Conservation (phyloP, 2,329 filamentous ascomycete genomes). For the Trichoderma simmonsii region DNA sequence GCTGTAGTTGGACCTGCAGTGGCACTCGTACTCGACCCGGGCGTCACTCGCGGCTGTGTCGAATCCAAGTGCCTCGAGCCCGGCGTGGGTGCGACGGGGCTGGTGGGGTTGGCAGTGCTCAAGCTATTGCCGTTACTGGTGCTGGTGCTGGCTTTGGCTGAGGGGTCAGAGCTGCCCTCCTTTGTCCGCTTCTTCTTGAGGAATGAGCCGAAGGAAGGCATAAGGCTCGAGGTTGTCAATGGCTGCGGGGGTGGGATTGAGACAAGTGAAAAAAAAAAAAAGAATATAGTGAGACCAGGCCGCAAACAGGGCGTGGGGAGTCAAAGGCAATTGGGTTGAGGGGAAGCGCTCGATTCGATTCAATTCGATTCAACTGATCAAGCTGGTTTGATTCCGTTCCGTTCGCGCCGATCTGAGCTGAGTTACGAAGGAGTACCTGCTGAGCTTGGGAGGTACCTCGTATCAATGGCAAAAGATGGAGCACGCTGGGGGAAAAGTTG, state of each 20-base stretch:
- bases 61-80: slow-evolving; percentile 46
- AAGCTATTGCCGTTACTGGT: neutral
- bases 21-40: neutral
- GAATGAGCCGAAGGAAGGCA: slow-evolving; percentile 94
- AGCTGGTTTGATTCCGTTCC: neutral
- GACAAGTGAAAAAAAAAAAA: neutral
- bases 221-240: slow-evolving; percentile 39
- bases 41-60: slow-evolving; percentile 19
- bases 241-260: neutral
- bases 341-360: neutral
- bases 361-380: neutral
- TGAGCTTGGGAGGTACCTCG: neutral
- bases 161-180: slow-evolving; percentile 73
- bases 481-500: neutral
- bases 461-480: neutral
- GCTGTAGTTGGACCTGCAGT: neutral
- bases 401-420: slow-evolving; percentile 7
- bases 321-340: slow-evolving; percentile 1
- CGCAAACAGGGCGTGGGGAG: neutral
- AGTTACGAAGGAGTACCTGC: neutral
- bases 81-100: slow-evolving; percentile 56
- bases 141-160: slow-evolving; percentile 36
- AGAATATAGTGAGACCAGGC: neutral
- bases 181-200: slow-evolving; percentile 99
- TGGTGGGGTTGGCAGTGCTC: slow-evolving; percentile 51